Evolutionary conservation across 441 rosid genomes (phyloP).

Genomic region (Biscutella laevigata): DNA sequence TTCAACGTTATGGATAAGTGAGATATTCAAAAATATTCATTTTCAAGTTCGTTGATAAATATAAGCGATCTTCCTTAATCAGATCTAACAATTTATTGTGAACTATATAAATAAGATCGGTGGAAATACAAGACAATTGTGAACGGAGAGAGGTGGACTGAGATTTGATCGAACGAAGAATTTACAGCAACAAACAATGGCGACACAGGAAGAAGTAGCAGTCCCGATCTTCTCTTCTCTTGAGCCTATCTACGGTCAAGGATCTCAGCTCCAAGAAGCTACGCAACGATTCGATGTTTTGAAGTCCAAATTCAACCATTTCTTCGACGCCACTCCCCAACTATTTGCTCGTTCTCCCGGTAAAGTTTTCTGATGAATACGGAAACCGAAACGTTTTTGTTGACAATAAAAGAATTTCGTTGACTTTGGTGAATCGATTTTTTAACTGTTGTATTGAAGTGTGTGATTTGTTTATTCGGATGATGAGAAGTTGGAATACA

Average conservation of each 20-base stretch:
- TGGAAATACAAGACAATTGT: constrained; percentile 13
- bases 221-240: constrained; percentile 56
- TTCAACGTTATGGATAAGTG: constrained; percentile 8
- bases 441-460: not conserved
- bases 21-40: not conserved
- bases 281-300: constrained; percentile 53
- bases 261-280: constrained; percentile 73
- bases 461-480: not conserved
- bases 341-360: constrained; percentile 88
- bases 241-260: constrained; percentile 58
- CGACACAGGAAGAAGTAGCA: constrained; percentile 55
- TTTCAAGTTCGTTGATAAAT: not conserved
- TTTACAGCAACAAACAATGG: constrained; percentile 46
- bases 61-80: constrained; percentile 12
- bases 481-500: not conserved
- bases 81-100: not conserved
- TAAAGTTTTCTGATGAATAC: not conserved
- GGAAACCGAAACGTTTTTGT: not conserved
- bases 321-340: constrained; percentile 57
- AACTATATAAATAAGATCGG: constrained; percentile 7
- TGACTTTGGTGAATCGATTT: not conserved
- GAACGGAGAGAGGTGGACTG: not conserved
- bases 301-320: constrained; percentile 46
- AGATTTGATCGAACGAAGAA: not conserved
- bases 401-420: not conserved